Percentiles rank a stretch among this genome's conserved stretches.
Conservation (phyloP, 768 basidiomycete species). For the Mycena alexandri region DNA sequence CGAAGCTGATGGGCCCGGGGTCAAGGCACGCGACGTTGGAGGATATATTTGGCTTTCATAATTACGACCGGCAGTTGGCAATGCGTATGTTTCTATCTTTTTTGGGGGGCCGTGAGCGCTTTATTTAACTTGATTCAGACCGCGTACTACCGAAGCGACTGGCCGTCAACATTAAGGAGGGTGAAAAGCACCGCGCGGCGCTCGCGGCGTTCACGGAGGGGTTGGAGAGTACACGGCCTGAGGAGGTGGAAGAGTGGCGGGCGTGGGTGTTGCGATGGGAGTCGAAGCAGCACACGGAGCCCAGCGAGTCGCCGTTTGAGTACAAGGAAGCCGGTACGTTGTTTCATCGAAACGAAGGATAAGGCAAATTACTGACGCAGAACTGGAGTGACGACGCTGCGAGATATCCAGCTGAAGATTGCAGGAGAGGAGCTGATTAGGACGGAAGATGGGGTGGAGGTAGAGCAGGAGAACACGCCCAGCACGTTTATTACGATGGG, state of each 20-base stretch:
- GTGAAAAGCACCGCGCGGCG: too few species aligned
- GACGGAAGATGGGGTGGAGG: conserved; percentile 16
- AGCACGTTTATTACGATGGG: conserved; percentile 13
- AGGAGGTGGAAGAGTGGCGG: too few species aligned
- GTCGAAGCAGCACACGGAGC: conserved; percentile 4
- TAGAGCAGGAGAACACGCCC: conserved; percentile 14
- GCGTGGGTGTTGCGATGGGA: conserved; percentile 16
- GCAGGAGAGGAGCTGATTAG: conserved; percentile 10
- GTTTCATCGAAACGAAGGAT: too few species aligned
- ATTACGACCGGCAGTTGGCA: conserved; percentile 20
- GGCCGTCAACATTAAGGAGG: conserved; percentile 5
- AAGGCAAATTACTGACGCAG: too few species aligned
- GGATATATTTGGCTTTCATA: conserved; percentile 18
- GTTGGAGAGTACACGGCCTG: too few species aligned
- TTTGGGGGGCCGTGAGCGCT: neutral
- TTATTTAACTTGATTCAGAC: neutral
- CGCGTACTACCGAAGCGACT: conserved; percentile 14
- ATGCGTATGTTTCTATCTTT: conserved; percentile 7
- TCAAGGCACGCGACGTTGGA: conserved; percentile 12
- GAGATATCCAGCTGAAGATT: conserved; percentile 17
- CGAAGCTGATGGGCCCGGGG: neutral
- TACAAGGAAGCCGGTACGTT: neutral
- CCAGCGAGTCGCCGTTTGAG: neutral
- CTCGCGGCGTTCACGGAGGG: too few species aligned
- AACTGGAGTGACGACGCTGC: neutral